Evolutionary conservation across 306 rosid species (phyloP).

Genomic region (Cucumis melo): DNA sequence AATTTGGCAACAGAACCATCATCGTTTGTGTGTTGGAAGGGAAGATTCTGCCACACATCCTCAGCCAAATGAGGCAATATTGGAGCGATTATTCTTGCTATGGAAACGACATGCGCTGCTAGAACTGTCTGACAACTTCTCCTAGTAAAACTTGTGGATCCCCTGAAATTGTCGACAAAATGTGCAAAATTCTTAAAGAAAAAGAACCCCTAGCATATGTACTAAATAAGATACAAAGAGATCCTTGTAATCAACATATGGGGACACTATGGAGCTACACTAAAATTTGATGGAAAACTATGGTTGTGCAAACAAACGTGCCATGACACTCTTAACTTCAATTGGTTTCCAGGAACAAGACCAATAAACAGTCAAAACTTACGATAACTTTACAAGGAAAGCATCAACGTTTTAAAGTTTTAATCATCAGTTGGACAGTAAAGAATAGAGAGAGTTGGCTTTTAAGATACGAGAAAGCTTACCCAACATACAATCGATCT

Average conservation of each 20-base stretch:
- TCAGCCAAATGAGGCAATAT: conserved; percentile 98
- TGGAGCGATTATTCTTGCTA: conserved; percentile 69
- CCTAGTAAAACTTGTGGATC: conserved; percentile 72
- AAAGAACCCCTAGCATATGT: not conserved
- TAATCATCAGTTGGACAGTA: not conserved
- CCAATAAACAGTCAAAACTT: not conserved
- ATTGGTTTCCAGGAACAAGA: not conserved
- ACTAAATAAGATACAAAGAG: not conserved
- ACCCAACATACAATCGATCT: conserved; percentile 99
- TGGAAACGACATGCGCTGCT: conserved; percentile 67
- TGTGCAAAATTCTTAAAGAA: not conserved
- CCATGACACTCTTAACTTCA: not conserved
- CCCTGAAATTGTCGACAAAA: conserved; percentile 32
- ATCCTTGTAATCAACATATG: not conserved
- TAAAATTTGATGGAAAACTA: not conserved
- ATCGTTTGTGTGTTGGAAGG: conserved; percentile 45
- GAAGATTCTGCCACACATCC: conserved; percentile 97
- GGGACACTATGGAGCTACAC: not conserved
- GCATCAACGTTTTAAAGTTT: not conserved
- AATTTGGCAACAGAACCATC: conserved; percentile 68
- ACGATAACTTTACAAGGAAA: not conserved
- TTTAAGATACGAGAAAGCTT: conserved; percentile 11
- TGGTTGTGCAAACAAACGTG: not conserved
- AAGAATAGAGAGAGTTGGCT: not conserved
- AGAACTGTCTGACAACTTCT: conserved; percentile 97